Base-by-base conservation (phyloP, 192 early-diverging fungal genomes). In the Paraglomus brasilianum region DNA sequence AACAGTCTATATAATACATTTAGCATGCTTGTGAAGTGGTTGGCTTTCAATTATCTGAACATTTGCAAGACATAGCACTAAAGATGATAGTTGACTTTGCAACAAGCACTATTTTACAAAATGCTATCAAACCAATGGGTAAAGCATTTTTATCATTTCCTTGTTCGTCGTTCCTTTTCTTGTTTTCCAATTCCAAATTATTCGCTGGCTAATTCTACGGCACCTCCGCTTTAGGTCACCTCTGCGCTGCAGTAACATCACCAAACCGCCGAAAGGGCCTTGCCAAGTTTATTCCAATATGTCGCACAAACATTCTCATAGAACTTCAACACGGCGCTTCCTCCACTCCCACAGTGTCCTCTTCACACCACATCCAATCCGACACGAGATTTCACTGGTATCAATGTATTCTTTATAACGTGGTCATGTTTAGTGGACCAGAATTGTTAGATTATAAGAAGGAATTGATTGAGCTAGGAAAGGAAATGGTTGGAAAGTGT, bases 331-430 rank as follows among this genome's bases (percentile, higher is more conserved):
- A 86, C 24, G 88, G 86, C 14, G 92, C 91, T 38, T 74, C 79
- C 3, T 80, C 86, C 0, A 73, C 74, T 5, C 80, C 82, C 13
- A 78, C 83, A 0, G 69, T 79, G 45, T 69, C 79, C 13, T 69
- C 76, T 45, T 85, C 79, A 3, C 79, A 77, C 9, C 72, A 70
- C 41, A 72, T 72, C 42, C 78, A 73, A 72, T 84, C 85, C 5
- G 89, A 90, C 70, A 76, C 90, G 0, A 83, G 79, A 8, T 72
- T 93, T 30, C 92, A 94, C 72, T 94, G 92, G 86, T 85, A 88
- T 66, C 92, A 94, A 56, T 77, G 72, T 17, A 85, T 92, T 41
- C 56, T 93, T 9, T 83, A 81, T 55, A 82, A 80, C 19, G 74
- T 91, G 4, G 50, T 89, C 5, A 62, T 71, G 19, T 67, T 75